A percentile compares a stretch with the other conserved stretches of the same genome.
Evolutionary conservation across 306 rosid species (phyloP).

Genomic region (Biancaea sappan): DNA sequence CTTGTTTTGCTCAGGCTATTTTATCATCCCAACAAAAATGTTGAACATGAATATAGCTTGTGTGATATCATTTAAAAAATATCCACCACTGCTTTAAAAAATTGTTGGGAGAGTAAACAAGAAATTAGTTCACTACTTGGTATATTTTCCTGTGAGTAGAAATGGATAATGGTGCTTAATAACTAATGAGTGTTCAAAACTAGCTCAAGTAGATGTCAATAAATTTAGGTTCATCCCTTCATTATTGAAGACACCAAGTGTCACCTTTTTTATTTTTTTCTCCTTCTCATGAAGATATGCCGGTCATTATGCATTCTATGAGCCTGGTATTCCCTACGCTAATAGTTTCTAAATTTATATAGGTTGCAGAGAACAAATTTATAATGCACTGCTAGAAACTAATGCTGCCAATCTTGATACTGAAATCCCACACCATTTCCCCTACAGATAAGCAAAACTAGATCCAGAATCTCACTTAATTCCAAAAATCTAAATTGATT

Average conservation of each 20-base stretch:
- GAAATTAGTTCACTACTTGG: neutral
- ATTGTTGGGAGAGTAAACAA: neutral
- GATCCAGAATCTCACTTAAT: neutral
- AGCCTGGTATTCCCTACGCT: neutral
- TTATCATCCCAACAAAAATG: neutral
- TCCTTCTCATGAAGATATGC: neutral
- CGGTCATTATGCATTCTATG: neutral
- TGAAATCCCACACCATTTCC: constrained; percentile 8
- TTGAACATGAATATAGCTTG: neutral
- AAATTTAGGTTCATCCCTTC: neutral
- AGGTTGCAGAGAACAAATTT: neutral
- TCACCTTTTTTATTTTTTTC: no score
- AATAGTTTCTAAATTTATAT: neutral
- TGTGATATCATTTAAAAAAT: constrained; percentile 4
- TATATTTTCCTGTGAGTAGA: constrained; percentile 1
- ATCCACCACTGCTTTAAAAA: neutral
- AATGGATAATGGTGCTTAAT: neutral
- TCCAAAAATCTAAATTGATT: constrained; percentile 18
- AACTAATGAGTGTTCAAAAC: constrained; percentile 14
- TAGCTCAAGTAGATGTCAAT: no score
- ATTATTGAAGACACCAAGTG: neutral
- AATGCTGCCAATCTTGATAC: neutral
- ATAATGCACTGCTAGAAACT: neutral
- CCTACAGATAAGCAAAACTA: neutral
- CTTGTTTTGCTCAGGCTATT: neutral